phyloP scores from a whole-genome alignment of 2,329 filamentous ascomycete genomes.

The Falciphora oryzae region DNA sequence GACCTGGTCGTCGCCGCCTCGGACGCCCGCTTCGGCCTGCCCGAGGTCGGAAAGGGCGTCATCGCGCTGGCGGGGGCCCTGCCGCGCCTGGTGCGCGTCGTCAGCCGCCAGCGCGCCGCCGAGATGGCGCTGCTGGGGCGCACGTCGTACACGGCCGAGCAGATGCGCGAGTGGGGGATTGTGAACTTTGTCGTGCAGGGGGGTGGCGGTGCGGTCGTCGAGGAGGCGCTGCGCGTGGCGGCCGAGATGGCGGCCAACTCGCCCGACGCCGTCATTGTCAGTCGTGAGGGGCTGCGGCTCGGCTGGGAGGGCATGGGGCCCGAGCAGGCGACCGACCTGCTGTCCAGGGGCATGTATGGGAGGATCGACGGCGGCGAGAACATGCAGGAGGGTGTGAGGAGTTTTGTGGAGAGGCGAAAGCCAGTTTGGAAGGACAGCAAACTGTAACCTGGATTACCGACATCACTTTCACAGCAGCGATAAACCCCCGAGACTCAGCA shows the following conservation, averaged over 20 bases:
- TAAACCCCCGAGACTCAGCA: too few species aligned
- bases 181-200: slow-evolving; percentile 58
- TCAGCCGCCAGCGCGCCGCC: slow-evolving; percentile 64
- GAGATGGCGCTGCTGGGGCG: slow-evolving; percentile 66
- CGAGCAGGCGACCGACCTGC: slow-evolving; percentile 52
- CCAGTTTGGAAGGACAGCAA: slow-evolving; percentile 62
- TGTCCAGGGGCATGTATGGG: slow-evolving; percentile 53
- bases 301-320: slow-evolving; percentile 67
- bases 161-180: slow-evolving; percentile 61
- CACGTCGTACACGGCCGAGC: slow-evolving; percentile 42
- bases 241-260: slow-evolving; percentile 57
- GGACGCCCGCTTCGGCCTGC: slow-evolving; percentile 58
- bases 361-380: slow-evolving; percentile 62
- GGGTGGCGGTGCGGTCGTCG: slow-evolving; percentile 36
- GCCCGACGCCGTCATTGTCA: slow-evolving; percentile 72
- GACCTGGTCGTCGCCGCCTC: slow-evolving; percentile 63
- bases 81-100: slow-evolving; percentile 56
- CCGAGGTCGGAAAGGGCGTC: slow-evolving; percentile 67
- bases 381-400: slow-evolving; percentile 65
- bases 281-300: slow-evolving; percentile 61
- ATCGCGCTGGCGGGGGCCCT: slow-evolving; percentile 66
- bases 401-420: slow-evolving; percentile 71
- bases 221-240: slow-evolving; percentile 57
- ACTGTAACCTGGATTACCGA: slow-evolving; percentile 31
- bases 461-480: background rate